Evolutionary conservation across 768 basidiomycete genomes (phyloP), one percentile per base, ranked within the genome.

Genomic region (Leucocoprinus birnbaumii): DNA sequence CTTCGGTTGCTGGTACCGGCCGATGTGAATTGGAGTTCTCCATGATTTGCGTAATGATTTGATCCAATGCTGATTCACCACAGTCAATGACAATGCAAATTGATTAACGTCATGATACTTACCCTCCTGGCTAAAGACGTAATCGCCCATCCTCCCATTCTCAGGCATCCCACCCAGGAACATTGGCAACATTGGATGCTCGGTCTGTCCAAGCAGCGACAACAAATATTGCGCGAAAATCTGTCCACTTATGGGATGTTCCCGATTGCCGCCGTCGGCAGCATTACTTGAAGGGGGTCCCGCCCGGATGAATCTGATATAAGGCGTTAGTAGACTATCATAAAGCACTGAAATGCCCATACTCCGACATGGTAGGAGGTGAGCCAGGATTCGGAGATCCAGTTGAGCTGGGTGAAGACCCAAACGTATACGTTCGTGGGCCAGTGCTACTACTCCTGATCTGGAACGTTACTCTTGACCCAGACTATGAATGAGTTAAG

Each of bases 121-220:
- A 86, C 94, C 90, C 80, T 93, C 90, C 70, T 96, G 91, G 59
- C 85, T 91, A 63, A 93, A 89, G 4, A 91, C 94, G 72, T 96
- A 97, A 67, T 97, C 94, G 2, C 94, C 94, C 80, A 86, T 82
- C 63, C 83, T 74, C 1, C 88, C 86, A 31, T 71, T 71, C 53
- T 78, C 74, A 3, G 79, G 73, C 56, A 70, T 61, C 25, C 67
- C 71, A 18, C 61, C 62, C n/a, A 72, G 71, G 37, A 84, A 70
- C 38, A 82, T 48, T 13, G 75, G 75, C 24, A 69, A 54, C 51
- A 80, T 63, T 10, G 77, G 74, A 55, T 80, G 80, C 25, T 76
- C 47, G 13, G 54, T 73, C 31, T 76, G 69, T 26, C 76, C 78
- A 41, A 91, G 73, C 56, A 90, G 66, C 2, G 85, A 72, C 66